Evolutionary conservation across 768 basidiomycete species (phyloP), one percentile per base, ranked within the genome.

Genomic region (Boletus vinaceobasis): DNA sequence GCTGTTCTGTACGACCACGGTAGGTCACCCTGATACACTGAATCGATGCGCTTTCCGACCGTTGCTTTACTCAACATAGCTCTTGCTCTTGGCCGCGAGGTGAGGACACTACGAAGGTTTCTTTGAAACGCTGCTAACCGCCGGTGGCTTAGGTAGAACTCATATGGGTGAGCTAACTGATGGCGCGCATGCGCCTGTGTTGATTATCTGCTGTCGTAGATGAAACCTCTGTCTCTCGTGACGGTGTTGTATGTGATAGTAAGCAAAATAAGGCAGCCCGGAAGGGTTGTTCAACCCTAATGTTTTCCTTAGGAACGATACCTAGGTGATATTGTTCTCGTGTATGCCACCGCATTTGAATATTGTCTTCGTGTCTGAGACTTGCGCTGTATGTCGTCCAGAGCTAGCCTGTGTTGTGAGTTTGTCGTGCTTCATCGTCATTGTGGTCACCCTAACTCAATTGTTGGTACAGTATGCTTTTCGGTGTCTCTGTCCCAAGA

Each of bases 1-100:
- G 64, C 58, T 40, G 69, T 55, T 46, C 43, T 70, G 14, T 72
- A 70, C 42, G 69, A 70, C 53, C 69, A 70, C 15, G 60, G 69
- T 62, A 51, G 55, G 58, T 35, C 43, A 7, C 23, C 19, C 7
- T 26, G 26, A 23, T 38, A 9, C 2, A 29, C 29, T 14, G 27
- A 29, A 45, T 26, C 7, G 37, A 14, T 14, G 21, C 35, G 0
- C 36, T 21, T 19, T 37, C 26, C 43, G 35, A 59, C 43, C 6
- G 4, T 40, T 36, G 35, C 40, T 32, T 46, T 26, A 9, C 10
- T n/a, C n/a, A 23, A 21, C 37, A 45, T 37, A 70, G 69, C 37
- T 32, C 64, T 72, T 36, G 37, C 56, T 19, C 46, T 72, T 44
- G 48, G 59, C 7, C 65, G 69, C n/a, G 70, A 70, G 58, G 69